Conservation (phyloP, 2,329 filamentous ascomycete genomes). For the Neoarthrinium moseri region DNA sequence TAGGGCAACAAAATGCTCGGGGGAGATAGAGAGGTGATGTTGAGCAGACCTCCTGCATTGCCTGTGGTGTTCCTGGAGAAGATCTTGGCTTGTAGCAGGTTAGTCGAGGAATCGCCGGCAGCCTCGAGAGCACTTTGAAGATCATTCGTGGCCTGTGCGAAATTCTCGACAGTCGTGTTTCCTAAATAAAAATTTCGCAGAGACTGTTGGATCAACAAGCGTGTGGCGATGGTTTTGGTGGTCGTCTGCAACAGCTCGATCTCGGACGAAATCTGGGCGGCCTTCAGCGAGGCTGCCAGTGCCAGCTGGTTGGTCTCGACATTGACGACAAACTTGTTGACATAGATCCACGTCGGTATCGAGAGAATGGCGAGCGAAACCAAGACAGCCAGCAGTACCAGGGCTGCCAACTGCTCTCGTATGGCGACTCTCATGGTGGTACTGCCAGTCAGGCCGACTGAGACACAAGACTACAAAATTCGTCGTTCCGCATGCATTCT, state of each 20-base stretch:
- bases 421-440: constrained; percentile 77
- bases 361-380: constrained; percentile 75
- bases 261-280: constrained; percentile 75
- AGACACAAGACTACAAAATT: neutral
- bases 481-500: constrained; percentile 3
- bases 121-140: constrained; percentile 68
- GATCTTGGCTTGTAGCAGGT: constrained; percentile 69
- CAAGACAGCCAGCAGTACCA: constrained; percentile 75
- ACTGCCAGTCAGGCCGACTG: constrained; percentile 1
- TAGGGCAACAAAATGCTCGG: constrained; percentile 63
- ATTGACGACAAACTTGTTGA: constrained; percentile 51
- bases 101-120: constrained; percentile 47
- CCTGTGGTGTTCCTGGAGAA: constrained; percentile 68
- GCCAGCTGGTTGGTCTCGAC: constrained; percentile 62
- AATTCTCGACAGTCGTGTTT: constrained; percentile 59
- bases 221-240: constrained; percentile 69
- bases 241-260: constrained; percentile 77
- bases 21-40: constrained; percentile 54
- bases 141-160: constrained; percentile 60
- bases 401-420: constrained; percentile 77
- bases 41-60: constrained; percentile 49
- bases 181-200: constrained; percentile 52
- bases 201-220: constrained; percentile 57
- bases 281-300: constrained; percentile 83
- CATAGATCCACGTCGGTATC: constrained; percentile 68